Evolutionary conservation across 257 asterid species (phyloP), one percentile per base, ranked within the genome.

Genomic region (Buddleja alternifolia): DNA sequence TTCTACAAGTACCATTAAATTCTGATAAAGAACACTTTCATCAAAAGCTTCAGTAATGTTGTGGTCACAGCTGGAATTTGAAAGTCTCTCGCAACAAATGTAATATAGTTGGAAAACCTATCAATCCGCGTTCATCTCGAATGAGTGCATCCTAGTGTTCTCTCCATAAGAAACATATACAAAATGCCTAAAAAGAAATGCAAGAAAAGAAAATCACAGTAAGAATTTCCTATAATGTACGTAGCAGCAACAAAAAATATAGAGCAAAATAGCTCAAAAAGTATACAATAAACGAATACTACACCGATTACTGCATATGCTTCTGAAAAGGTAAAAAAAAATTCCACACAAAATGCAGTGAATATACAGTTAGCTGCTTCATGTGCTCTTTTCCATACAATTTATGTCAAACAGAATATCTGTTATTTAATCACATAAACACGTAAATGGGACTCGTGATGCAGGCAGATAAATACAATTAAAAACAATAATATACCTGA

Each of bases 401-500:
- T n/a, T n/a, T n/a, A n/a, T n/a, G n/a, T n/a, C n/a, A n/a, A n/a
- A n/a, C n/a, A n/a, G n/a, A n/a, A n/a, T 9, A 44, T 15, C n/a
- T 12, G 4, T 12, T 44, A 9, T 44, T n/a, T n/a, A n/a, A n/a
- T n/a, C n/a, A n/a, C n/a, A n/a, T n/a, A n/a, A 9, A 3, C 6
- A 15, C 7, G 53, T 46, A 2, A 4, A n/a, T 6, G 1, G n/a
- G n/a, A n/a, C n/a, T n/a, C n/a, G n/a, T n/a, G n/a, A n/a, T n/a
- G n/a, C n/a, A n/a, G n/a, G n/a, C n/a, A n/a, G n/a, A n/a, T n/a
- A 3, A n/a, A 12, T 23, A 8, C 39, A 65, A 19, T 7, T 25
- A 9, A n/a, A 63, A 57, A 37, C 10, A 10, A 34, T 59, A 25
- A 8, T 8, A 4, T 74, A 82, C 85, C 87, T 52, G 80, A 29